Evolutionary conservation across 768 basidiomycete genomes (phyloP).

Genomic region (Arthromyces matolae): DNA sequence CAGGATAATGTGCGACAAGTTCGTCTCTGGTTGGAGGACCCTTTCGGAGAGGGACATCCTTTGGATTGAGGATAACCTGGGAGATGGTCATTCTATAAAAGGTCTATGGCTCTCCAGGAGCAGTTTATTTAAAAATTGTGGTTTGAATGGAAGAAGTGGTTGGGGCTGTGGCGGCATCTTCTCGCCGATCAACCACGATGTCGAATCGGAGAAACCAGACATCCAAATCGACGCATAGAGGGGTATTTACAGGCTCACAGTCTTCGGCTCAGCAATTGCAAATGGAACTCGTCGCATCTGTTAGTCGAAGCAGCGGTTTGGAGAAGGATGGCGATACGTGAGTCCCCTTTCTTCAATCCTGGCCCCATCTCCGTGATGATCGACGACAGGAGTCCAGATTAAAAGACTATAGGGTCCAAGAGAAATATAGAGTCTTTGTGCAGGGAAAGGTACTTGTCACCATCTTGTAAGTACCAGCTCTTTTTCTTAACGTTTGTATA

Average conservation of each 20-base stretch:
- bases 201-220: constrained; percentile 13
- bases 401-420: constrained; percentile 55
- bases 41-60: constrained; percentile 39
- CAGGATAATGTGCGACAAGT: constrained; percentile 62
- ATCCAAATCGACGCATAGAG: constrained; percentile 3
- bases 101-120: background rate
- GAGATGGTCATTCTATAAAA: constrained; percentile 10
- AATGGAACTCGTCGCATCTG: constrained; percentile 67
- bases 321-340: constrained; percentile 75
- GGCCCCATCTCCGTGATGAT: constrained; percentile 24
- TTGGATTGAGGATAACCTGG: constrained; percentile 9
- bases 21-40: constrained; percentile 71
- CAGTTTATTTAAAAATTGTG: background rate
- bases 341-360: constrained; percentile 25
- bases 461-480: background rate
- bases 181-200: constrained; percentile 4
- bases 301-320: constrained; percentile 74
- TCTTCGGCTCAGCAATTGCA: constrained; percentile 22
- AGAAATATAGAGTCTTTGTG: constrained; percentile 65
- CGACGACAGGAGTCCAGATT: constrained; percentile 44
- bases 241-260: background rate
- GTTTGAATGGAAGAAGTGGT: background rate
- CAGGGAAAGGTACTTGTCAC: constrained; percentile 53
- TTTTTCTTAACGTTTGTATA: constrained; percentile 20
- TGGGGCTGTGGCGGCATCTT: background rate